phyloP scores from a whole-genome alignment of 2,329 filamentous ascomycete species.

The Penicillium sp. region DNA sequence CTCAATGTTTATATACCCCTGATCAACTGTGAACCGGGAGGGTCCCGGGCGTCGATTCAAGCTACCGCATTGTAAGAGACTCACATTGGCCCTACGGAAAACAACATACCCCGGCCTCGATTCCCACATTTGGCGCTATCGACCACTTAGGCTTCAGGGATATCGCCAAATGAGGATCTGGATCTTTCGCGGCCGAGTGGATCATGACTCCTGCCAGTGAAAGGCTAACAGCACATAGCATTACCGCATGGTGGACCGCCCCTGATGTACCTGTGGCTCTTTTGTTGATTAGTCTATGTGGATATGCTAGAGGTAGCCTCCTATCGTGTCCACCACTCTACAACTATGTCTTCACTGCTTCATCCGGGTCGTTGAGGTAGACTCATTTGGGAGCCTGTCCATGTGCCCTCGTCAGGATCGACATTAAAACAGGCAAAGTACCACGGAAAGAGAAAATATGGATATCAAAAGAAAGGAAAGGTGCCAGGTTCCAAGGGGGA shows the following conservation, averaged over 20 bases:
- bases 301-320: conserved; percentile 16
- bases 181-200: conserved; percentile 17
- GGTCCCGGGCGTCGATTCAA: background rate
- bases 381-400: background rate
- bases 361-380: background rate
- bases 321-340: background rate
- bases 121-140: conserved; percentile 26
- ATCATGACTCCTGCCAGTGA: conserved; percentile 14
- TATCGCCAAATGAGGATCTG: conserved; percentile 13
- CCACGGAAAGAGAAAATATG: background rate
- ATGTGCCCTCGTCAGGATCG: background rate
- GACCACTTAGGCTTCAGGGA: conserved; percentile 18
- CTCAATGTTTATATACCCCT: conserved; percentile 38
- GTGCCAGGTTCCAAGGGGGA: conserved; percentile 1
- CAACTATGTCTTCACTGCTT: background rate
- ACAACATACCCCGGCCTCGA: conserved; percentile 21
- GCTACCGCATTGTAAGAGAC: conserved; percentile 7
- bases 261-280: conserved; percentile 13
- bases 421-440: background rate
- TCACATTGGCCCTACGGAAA: conserved; percentile 5
- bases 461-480: background rate
- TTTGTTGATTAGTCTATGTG: conserved; percentile 14
- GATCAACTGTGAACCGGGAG: conserved; percentile 10
- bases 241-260: conserved; percentile 17
- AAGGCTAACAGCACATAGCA: conserved; percentile 7